A percentile compares a stretch with the other conserved stretches of the same genome.
phyloP scores from a whole-genome alignment of 2,329 filamentous ascomycete genomes.

The Calonectria hongkongensis region DNA sequence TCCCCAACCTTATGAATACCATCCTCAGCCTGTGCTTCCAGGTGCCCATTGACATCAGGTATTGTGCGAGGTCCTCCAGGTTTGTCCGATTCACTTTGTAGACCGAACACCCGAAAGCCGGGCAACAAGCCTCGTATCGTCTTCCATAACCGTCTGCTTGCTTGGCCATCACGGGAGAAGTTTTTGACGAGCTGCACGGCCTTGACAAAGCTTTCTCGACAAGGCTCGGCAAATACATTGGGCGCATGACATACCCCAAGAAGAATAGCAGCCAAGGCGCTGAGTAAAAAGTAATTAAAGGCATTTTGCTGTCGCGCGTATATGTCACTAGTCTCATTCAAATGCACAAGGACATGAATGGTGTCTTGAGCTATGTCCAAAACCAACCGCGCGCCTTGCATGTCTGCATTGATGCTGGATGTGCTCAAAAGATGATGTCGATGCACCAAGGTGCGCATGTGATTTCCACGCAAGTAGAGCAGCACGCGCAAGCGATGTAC shows the following conservation, averaged over 20 bases:
- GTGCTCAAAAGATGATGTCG: conserved; percentile 64
- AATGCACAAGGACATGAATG: conserved; percentile 53
- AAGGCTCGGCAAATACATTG: conserved; percentile 61
- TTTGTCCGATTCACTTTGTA: conserved; percentile 45
- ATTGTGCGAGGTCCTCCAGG: conserved; percentile 3
- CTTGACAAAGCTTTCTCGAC: conserved; percentile 57
- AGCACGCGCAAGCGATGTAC: conserved; percentile 64
- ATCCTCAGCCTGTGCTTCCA: conserved; percentile 9
- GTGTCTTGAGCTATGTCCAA: conserved; percentile 58
- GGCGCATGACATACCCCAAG: conserved; percentile 66
- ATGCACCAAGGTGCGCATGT: conserved; percentile 66
- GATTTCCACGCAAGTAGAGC: conserved; percentile 66
- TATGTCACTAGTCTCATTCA: conserved; percentile 54
- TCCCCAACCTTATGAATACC: neutral
- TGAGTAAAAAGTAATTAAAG: conserved; percentile 56
- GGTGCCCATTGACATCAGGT: neutral
- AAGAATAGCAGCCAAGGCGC: conserved; percentile 55
- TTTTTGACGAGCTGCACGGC: conserved; percentile 58
- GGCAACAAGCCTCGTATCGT: conserved; percentile 60
- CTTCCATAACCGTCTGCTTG: conserved; percentile 60
- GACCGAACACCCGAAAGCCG: conserved; percentile 53
- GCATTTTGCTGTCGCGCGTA: conserved; percentile 55
- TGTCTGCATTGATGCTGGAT: conserved; percentile 60
- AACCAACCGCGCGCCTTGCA: conserved; percentile 60
- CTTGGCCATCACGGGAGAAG: conserved; percentile 57